These are phyloP conservation scores for Colletotrichum theobromicola DNA, from an alignment of 2,329 filamentous ascomycete genomes.

Conservation along the genomic window DNA sequence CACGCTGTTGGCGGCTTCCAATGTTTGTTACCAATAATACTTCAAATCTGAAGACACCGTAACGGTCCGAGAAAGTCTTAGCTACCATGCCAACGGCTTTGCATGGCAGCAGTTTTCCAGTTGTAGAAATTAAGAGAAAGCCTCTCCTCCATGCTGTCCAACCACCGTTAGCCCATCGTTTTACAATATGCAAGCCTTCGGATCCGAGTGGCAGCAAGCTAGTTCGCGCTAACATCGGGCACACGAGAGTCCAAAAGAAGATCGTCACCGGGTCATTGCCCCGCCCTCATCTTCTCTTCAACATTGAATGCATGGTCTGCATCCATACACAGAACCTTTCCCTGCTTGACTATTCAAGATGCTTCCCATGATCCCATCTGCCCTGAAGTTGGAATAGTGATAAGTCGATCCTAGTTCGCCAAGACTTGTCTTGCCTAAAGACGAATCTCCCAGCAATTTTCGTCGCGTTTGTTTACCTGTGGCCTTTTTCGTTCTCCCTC, in stretches of 20 bases:
- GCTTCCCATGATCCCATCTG: not conserved
- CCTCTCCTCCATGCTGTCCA: not conserved
- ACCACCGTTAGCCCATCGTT: not conserved
- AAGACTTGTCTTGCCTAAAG: fast-evolving
- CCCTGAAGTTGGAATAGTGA: not conserved
- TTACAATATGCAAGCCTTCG: not conserved
- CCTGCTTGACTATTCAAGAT: fast-evolving
- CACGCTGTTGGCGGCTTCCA: not conserved
- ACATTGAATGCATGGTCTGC: not conserved
- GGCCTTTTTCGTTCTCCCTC: fast-evolving
- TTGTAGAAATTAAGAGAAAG: not conserved
- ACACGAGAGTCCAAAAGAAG: not conserved
- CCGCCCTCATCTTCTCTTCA: fast-evolving
- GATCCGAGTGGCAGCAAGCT: not conserved
- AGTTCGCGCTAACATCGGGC: not conserved
- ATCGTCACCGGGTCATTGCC: not conserved
- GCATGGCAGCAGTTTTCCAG: not conserved
- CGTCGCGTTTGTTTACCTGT: fast-evolving
- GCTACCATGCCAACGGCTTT: not conserved
- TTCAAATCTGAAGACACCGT: not conserved
- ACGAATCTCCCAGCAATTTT: not conserved
- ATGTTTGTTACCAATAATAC: not conserved
- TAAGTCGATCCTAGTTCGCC: fast-evolving
- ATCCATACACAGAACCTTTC: too few species aligned
- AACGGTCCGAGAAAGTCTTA: not conserved